Percentiles rank a stretch among this genome's conserved stretches.
These are phyloP conservation scores for Cnidoscolus chayamansa DNA, from an alignment of 441 rosid genomes.

Conservation along the genomic window DNA sequence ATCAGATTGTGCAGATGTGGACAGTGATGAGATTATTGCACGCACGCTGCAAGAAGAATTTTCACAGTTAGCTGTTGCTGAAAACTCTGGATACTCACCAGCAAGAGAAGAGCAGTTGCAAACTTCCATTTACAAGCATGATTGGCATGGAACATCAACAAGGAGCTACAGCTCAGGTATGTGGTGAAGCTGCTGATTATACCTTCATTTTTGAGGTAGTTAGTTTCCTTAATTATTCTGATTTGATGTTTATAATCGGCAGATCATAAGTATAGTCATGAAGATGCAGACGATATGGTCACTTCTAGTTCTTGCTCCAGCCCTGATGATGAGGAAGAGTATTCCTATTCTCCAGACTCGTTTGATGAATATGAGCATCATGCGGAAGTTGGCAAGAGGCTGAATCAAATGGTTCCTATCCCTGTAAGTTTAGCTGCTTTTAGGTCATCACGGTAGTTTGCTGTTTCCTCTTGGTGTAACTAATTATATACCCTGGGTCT, in stretches of 20 bases:
- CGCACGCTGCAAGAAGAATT: slow-evolving; percentile 65
- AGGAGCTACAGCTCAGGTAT: slow-evolving; percentile 45
- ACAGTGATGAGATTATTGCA: slow-evolving; percentile 65
- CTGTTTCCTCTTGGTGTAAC: neutral
- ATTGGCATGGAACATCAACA: slow-evolving; percentile 37
- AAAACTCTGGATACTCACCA: slow-evolving; percentile 35
- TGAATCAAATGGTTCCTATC: slow-evolving; percentile 67
- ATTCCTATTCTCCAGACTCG: slow-evolving; percentile 42
- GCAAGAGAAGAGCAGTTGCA: slow-evolving; percentile 29
- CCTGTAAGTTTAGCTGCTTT: slow-evolving; percentile 50
- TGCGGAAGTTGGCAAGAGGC: slow-evolving; percentile 61
- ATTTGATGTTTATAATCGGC: slow-evolving; percentile 21
- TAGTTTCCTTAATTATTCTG: neutral
- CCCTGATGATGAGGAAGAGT: slow-evolving; percentile 41
- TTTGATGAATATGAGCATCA: slow-evolving; percentile 38
- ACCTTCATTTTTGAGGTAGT: neutral
- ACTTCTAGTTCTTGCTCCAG: slow-evolving; percentile 58
- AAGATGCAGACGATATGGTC: slow-evolving; percentile 48
- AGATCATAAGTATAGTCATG: slow-evolving; percentile 43
- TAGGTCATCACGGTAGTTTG: neutral
- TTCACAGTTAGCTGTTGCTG: slow-evolving; percentile 56
- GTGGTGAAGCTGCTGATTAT: slow-evolving; percentile 6
- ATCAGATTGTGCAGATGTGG: slow-evolving; percentile 42
- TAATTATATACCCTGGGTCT: neutral
- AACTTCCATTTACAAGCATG: slow-evolving; percentile 28